These are phyloP conservation scores for Geotrichum phurueaensis DNA, from an alignment of 1,139 yeast genomes.

Conservation along the genomic window DNA sequence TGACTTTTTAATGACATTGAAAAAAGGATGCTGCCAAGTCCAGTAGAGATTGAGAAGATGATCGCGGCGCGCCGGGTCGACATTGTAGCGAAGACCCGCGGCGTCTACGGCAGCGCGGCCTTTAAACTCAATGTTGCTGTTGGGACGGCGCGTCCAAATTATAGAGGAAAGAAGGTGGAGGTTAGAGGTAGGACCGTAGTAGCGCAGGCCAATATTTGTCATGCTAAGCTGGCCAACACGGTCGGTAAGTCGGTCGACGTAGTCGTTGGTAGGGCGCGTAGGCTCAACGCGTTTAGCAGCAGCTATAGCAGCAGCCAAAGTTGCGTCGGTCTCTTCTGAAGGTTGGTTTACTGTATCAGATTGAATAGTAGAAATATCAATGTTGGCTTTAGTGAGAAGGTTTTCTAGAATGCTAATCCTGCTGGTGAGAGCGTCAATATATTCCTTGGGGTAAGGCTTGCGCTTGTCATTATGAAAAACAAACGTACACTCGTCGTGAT, in stretches of 20 bases:
- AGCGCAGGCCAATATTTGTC: constrained; percentile 26
- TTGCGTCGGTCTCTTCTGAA: neutral
- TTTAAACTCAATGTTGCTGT: constrained; percentile 16
- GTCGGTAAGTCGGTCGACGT: constrained; percentile 13
- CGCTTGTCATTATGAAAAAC: constrained; percentile 20
- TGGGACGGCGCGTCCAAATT: constrained; percentile 16
- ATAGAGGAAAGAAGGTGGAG: constrained; percentile 17
- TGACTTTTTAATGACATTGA: constrained; percentile 22
- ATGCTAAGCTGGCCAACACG: constrained; percentile 19
- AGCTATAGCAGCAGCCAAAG: too few species aligned
- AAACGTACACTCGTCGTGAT: constrained; percentile 33
- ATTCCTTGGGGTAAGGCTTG: constrained; percentile 20
- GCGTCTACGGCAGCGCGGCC: constrained; percentile 17
- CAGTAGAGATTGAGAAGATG: constrained; percentile 25
- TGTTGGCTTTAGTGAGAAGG: constrained; percentile 10
- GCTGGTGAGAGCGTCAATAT: constrained; percentile 18
- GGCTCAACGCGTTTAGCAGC: neutral
- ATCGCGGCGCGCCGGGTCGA: constrained; percentile 17
- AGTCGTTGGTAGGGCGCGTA: constrained; percentile 1
- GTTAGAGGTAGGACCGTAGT: constrained; percentile 27
- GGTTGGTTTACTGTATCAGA: neutral
- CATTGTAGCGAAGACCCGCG: constrained; percentile 16
- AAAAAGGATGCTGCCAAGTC: constrained; percentile 26
- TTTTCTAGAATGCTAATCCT: constrained; percentile 16
- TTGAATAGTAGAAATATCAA: constrained; percentile 1